Base-by-base conservation (phyloP, 2,329 filamentous ascomycete species). In the Juglanconis oblonga region DNA sequence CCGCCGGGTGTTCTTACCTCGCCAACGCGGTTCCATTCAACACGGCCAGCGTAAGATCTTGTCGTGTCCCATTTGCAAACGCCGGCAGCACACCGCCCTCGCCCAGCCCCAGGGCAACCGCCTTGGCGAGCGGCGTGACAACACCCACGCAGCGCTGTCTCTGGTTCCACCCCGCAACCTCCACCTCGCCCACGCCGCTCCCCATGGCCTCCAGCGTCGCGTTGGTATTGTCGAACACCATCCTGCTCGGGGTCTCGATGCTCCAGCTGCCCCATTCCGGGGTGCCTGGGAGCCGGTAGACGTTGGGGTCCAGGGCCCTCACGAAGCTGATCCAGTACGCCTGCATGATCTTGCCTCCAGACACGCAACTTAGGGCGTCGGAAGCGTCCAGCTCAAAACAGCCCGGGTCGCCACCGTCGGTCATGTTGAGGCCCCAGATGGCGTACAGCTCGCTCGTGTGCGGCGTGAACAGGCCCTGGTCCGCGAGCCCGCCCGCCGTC, bases 241-340 rank as follows among this genome's bases (percentile, higher is more conserved):
- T 33, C 3, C 56, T 42, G 49, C 47, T 58, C 31, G 56, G 56
- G 0, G 44, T 17, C 1, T 6, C 33, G 14, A 57, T 31, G 31
- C 47, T 55, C 63, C 63, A 65, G 8, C 58, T 57, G 4, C 56
- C 17, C 63, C 63, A 65, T 52, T 54, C 45, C 7, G 62, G 55
- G 2, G 58, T 33, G 32, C 53, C 57, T 4, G 49, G 35, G 13
- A 53, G 38, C 38, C 53, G n/a, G 40, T 48, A 52, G 13, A 32
- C 47, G 32, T 65, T 65, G 1, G 63, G 63, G 42, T 65, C 42
- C 33, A 64, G 56, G 7, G 49, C 7, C 14, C 53, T 35, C 29
- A 64, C 55, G 47, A 65, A 65, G 50, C 61, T 62, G 53, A 63
- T 57, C 51, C 58, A 65, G 47, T 65, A 65, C 9, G 62, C 61